Evolutionary conservation across 257 asterid genomes (phyloP).

Genomic region (Solanum ossicruentum): DNA sequence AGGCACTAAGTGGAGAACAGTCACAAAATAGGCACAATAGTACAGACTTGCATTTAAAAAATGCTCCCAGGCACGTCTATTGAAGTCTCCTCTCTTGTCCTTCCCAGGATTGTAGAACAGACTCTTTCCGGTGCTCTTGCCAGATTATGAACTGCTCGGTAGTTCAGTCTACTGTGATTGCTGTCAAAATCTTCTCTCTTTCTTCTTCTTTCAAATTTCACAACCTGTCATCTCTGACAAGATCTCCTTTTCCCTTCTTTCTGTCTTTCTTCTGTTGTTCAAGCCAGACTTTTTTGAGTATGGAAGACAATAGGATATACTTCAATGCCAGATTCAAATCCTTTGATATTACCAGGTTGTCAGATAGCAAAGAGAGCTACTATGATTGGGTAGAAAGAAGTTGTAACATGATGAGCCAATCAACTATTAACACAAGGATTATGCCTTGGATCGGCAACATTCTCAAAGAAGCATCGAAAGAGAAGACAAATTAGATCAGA

Average conservation of each 20-base stretch:
- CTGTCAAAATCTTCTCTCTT: background rate
- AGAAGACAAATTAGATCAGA: background rate
- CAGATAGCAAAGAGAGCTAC: background rate
- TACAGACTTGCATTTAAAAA: background rate
- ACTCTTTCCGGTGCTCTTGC: background rate
- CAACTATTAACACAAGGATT: background rate
- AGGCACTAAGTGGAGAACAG: background rate
- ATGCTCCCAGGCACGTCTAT: background rate
- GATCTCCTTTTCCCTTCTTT: background rate
- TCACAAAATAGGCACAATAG: background rate
- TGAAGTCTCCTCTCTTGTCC: background rate
- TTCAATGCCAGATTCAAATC: background rate
- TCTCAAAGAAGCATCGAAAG: background rate
- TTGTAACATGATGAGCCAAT: background rate
- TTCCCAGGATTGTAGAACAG: background rate
- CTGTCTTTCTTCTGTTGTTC: background rate
- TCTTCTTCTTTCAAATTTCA: background rate
- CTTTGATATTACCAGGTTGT: background rate
- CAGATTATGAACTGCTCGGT: background rate
- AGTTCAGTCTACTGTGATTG: background rate
- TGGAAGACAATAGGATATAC: background rate
- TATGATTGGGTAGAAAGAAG: background rate
- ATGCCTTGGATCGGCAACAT: background rate
- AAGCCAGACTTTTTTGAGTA: background rate
- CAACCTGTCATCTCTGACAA: background rate